Conservation (phyloP, 208 protist genomes). For the Borovskyia barvae region DNA sequence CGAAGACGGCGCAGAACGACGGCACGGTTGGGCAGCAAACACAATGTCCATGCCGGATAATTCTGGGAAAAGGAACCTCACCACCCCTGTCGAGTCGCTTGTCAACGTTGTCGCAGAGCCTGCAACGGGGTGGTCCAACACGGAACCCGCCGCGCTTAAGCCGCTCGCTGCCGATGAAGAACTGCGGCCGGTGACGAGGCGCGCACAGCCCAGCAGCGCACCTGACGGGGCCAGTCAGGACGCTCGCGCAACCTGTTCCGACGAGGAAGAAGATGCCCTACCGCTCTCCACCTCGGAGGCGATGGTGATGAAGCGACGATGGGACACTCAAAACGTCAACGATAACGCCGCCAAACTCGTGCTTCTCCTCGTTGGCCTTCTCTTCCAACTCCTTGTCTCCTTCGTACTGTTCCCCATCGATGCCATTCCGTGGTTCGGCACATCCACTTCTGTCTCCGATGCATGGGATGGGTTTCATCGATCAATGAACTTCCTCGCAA, state of each 20-base stretch:
- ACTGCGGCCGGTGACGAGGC: no score
- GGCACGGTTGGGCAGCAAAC: no score
- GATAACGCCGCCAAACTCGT: conserved; percentile 73
- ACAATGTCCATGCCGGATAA: no score
- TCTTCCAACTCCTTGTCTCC: conserved; percentile 70
- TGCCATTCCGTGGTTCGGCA: conserved; percentile 78
- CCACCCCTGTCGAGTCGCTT: no score
- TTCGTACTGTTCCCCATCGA: conserved; percentile 68
- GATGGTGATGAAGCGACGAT: conserved; percentile 40
- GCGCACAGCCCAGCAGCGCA: no score
- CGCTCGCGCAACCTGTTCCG: no score
- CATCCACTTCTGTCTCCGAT: conserved; percentile 28
- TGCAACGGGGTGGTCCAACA: no score
- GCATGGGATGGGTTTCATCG: conserved; percentile 49
- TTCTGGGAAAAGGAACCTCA: no score
- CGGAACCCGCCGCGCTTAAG: no score
- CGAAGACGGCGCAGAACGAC: not conserved
- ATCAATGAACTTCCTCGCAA: conserved; percentile 55
- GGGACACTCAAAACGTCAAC: conserved; percentile 56
- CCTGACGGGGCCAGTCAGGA: no score
- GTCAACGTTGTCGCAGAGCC: no score
- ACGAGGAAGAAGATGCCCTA: conserved; percentile 21
- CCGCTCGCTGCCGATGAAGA: no score
- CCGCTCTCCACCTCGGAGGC: conserved; percentile 15
- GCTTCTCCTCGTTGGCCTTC: conserved; percentile 53